Conservation (phyloP, 371 early-diverging fungal species). For the Saksenaea vasiformis region DNA sequence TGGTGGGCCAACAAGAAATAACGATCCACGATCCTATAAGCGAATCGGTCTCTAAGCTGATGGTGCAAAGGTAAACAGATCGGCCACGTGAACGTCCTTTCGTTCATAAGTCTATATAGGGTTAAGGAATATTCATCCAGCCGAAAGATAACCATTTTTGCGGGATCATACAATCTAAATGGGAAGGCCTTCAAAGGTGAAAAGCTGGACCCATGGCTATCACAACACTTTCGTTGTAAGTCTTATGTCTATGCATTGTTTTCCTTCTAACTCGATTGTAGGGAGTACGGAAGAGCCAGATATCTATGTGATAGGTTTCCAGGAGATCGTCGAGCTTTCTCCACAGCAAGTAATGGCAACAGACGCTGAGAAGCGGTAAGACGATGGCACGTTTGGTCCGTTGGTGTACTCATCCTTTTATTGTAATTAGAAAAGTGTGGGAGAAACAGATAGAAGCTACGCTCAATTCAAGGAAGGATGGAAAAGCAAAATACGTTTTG, state of each 20-base stretch:
- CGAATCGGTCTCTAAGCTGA: constrained; percentile 55
- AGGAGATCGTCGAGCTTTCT: constrained; percentile 93
- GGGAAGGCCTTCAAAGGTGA: constrained; percentile 75
- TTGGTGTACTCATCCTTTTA: neutral
- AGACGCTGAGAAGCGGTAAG: constrained; percentile 65
- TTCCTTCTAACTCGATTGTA: constrained; percentile 1
- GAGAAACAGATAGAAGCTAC: constrained; percentile 65
- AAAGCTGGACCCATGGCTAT: constrained; percentile 67
- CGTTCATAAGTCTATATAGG: constrained; percentile 16
- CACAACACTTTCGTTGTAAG: constrained; percentile 52
- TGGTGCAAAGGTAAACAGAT: constrained; percentile 45
- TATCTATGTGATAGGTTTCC: constrained; percentile 86
- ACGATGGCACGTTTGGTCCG: neutral
- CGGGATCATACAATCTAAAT: constrained; percentile 93
- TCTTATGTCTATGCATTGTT: neutral
- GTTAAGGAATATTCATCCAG: constrained; percentile 56
- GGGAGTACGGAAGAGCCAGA: constrained; percentile 67
- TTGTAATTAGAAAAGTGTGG: constrained; percentile 50
- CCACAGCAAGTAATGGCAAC: constrained; percentile 81
- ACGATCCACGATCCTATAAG: constrained; percentile 64
- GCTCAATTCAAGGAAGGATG: constrained; percentile 45
- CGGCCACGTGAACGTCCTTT: neutral
- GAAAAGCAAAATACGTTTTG: constrained; percentile 63
- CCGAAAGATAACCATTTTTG: constrained; percentile 61
- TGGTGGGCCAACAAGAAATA: constrained; percentile 55